A percentile compares a stretch with the other conserved stretches of the same genome.
Conservation (phyloP, 2,329 filamentous ascomycete species). For the Rhynchosporium secalis region DNA sequence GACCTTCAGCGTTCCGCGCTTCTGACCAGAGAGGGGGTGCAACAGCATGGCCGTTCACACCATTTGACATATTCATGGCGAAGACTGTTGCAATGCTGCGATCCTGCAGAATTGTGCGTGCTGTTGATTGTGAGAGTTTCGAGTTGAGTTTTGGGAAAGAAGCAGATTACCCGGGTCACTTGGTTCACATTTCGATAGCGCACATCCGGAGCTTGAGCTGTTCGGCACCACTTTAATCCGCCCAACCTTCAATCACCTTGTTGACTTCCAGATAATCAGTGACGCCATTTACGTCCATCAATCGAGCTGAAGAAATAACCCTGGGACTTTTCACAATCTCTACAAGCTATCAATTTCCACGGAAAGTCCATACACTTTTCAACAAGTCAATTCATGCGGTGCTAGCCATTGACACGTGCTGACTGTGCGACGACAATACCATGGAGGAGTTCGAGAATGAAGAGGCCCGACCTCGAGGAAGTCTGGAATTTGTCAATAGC, state of each 20-base stretch:
- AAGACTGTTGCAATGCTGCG: constrained; percentile 7
- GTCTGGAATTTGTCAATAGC: constrained; percentile 54
- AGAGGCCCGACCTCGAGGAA: constrained; percentile 40
- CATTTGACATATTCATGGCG: constrained; percentile 37
- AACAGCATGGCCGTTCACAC: constrained; percentile 37
- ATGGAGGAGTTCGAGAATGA: constrained; percentile 39
- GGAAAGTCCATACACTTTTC: neutral
- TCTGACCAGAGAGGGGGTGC: constrained; percentile 71
- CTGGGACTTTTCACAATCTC: neutral
- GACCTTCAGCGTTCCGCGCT: constrained; percentile 76
- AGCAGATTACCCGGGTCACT: too few species aligned
- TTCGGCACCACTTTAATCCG: neutral
- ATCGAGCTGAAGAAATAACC: neutral
- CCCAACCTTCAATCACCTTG: neutral
- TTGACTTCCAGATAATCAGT: constrained; percentile 1
- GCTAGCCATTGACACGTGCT: neutral
- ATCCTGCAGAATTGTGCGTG: neutral
- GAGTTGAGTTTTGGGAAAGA: neutral
- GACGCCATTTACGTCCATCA: neutral
- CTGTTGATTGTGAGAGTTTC: neutral
- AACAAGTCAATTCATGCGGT: neutral
- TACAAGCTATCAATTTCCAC: neutral
- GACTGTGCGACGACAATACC: constrained; percentile 23
- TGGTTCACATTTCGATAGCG: constrained; percentile 2
- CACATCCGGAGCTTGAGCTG: neutral